These are phyloP conservation scores for Pythium oligandrum DNA, from an alignment of 352 stramenopile genomes.

Conservation along the genomic window DNA sequence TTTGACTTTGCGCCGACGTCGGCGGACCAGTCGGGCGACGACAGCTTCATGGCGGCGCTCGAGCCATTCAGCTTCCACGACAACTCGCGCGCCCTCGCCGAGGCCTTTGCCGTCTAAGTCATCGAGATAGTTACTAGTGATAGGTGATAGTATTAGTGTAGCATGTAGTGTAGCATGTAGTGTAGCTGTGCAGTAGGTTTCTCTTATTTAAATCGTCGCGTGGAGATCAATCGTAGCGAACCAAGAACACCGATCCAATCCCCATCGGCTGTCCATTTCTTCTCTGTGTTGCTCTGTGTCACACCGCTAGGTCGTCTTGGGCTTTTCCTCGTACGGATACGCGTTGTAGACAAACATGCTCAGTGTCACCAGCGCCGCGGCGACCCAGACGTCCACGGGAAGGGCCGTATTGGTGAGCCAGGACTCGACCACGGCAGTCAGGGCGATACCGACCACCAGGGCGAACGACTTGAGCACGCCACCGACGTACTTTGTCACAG, in stretches of 20 bases:
- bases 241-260: too few species aligned
- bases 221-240: too few species aligned
- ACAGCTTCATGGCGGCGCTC: slow-evolving; percentile 3
- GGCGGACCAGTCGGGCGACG: slow-evolving; percentile 5
- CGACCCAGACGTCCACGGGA: slow-evolving; percentile 58
- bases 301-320: slow-evolving; percentile 14
- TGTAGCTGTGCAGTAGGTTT: too few species aligned
- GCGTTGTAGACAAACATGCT: slow-evolving; percentile 76
- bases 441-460: slow-evolving; percentile 83
- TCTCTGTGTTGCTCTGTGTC: too few species aligned
- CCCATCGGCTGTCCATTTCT: too few species aligned
- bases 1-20: slow-evolving; percentile 15
- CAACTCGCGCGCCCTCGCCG: background rate
- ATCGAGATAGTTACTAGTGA: too few species aligned
- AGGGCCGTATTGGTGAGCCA: slow-evolving; percentile 62
- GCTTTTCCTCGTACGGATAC: slow-evolving; percentile 41
- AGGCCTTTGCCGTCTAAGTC: slow-evolving; percentile 15
- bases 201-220: too few species aligned
- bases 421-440: slow-evolving; percentile 80
- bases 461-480: slow-evolving; percentile 90
- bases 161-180: too few species aligned
- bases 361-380: slow-evolving; percentile 51
- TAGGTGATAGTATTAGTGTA: too few species aligned
- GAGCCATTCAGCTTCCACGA: slow-evolving; percentile 16
- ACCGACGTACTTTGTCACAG: slow-evolving; percentile 87